Evolutionary conservation across 2,329 filamentous ascomycete species (phyloP).

Genomic region (Aspergillus sp.): DNA sequence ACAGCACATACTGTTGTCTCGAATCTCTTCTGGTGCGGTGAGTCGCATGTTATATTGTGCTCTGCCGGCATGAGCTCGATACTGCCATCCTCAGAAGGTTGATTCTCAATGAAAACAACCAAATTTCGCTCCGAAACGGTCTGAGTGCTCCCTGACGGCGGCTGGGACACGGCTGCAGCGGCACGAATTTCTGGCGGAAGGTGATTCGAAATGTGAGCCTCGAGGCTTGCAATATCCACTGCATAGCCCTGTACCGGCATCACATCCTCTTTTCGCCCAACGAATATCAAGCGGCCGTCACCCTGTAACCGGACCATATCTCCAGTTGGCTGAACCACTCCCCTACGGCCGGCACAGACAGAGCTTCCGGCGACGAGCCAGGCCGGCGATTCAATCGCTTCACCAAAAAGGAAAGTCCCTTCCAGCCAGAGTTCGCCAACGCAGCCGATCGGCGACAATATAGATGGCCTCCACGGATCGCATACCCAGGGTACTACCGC

Average conservation of each 20-base stretch:
- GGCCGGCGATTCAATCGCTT: slow-evolving; percentile 13
- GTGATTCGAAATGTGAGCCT: slow-evolving; percentile 27
- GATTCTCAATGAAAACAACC: slow-evolving; percentile 27
- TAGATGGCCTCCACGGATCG: slow-evolving; percentile 20
- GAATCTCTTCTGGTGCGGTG: slow-evolving; percentile 6
- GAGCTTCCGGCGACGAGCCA: slow-evolving; percentile 28
- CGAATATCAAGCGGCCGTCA: slow-evolving; percentile 19
- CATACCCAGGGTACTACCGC: slow-evolving; percentile 21
- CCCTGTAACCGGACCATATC: slow-evolving; percentile 23
- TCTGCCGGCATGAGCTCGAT: slow-evolving; percentile 18
- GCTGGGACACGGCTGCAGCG: slow-evolving; percentile 18
- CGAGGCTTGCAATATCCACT: slow-evolving; percentile 33
- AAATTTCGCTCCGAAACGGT: slow-evolving; percentile 11
- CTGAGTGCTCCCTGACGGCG: slow-evolving; percentile 6
- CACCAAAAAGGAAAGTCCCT: slow-evolving; percentile 20
- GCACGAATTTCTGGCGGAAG: slow-evolving; percentile 23
- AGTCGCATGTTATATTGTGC: slow-evolving; percentile 13
- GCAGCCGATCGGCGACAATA: slow-evolving; percentile 35
- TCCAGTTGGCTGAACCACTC: slow-evolving; percentile 21
- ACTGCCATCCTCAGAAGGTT: slow-evolving; percentile 13
- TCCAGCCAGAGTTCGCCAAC: slow-evolving; percentile 34
- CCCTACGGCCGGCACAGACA: slow-evolving; percentile 18
- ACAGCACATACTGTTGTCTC: slow-evolving; percentile 10
- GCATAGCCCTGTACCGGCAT: slow-evolving; percentile 29
- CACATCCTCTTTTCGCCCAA: slow-evolving; percentile 26